These are phyloP conservation scores for Capsaspora owczarzaki DNA, from an alignment of 78 protist genomes.

Conservation along the genomic window DNA sequence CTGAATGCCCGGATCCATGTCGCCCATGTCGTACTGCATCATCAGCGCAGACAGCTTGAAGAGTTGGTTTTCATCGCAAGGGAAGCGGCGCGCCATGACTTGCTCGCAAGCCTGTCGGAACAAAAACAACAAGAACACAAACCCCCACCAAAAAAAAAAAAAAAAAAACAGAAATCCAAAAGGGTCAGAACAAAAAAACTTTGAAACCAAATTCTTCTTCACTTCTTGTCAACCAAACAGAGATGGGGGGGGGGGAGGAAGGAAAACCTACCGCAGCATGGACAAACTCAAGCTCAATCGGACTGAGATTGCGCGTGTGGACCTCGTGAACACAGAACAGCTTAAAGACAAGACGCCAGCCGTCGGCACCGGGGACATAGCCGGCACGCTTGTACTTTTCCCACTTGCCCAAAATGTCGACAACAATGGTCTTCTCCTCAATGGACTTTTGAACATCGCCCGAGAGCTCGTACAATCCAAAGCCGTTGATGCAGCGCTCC, in stretches of 20 bases:
- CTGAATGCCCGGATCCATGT: not conserved
- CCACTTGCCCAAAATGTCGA: conserved; percentile 1
- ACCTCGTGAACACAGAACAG: not conserved
- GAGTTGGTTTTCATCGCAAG: not conserved
- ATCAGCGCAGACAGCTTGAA: not conserved
- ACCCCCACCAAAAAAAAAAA: not conserved
- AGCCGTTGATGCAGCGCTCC: not conserved
- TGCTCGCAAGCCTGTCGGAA: not conserved
- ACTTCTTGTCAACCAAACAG: too few relatives aligned
- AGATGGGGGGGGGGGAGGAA: too few relatives aligned
- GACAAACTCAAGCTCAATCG: too few relatives aligned
- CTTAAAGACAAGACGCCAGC: not conserved
- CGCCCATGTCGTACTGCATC: not conserved
- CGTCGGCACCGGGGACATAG: not conserved
- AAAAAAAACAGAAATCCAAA: not conserved
- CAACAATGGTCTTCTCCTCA: not conserved
- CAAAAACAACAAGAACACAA: not conserved
- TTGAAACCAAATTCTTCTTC: too few relatives aligned
- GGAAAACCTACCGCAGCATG: too few relatives aligned
- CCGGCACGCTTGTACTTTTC: not conserved
- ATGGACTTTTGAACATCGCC: not conserved
- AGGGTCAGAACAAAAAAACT: not conserved
- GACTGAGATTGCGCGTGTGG: too few relatives aligned
- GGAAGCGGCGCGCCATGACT: not conserved
- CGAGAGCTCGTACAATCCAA: not conserved